Evolutionary conservation across 108 stramenopile genomes (phyloP), one percentile per base, ranked within the genome.

Genomic region (Craspedostauros australis): DNA sequence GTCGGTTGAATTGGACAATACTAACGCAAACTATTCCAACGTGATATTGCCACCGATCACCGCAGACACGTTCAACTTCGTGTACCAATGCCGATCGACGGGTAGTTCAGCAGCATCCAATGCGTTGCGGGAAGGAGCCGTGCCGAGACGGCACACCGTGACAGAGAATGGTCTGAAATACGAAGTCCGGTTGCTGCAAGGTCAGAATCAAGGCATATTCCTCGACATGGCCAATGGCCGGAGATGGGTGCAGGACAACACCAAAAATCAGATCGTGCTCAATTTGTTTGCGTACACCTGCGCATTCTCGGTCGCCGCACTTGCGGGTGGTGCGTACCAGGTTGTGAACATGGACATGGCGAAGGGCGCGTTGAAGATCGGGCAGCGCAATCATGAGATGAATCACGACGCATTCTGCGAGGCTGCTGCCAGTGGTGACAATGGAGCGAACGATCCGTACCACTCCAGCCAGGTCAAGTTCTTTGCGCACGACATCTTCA

Each of bases 291-390:
- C 63, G 0, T 71, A 71, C 25, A 71, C 63, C 6, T 71, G 70
- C 49, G 70, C 60, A 29, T 71, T 71, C 27, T 71, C 70, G 1
- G 32, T 64, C 14, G 70, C 70, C n/a, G 70, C 70, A 39, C 36
- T 71, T 18, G 36, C 37, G n/a, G 70, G 70, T 15, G 70, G 70
- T 6, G 62, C 70, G 0, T 28, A 40, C 19, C 40, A 34, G n/a
- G 70, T 71, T 3, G 57, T 71, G 36, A 71, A 71, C 38, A 45
- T 64, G 5, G 70, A 71, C 36, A 71, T 71, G 70, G 62, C 54
- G 25, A 18, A 28, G 9, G 63, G 63, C 5, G 54, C 56, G 8
- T 22, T 71, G 38, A 71, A 64, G 28, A 54, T 22, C n/a, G 70
- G 70, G 19, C 61, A 71, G 40, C 5, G 57, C 7, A 71, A 64